These are phyloP conservation scores for Agaricus sinodeliciosus DNA, from an alignment of 768 basidiomycete species.

Conservation along the genomic window DNA sequence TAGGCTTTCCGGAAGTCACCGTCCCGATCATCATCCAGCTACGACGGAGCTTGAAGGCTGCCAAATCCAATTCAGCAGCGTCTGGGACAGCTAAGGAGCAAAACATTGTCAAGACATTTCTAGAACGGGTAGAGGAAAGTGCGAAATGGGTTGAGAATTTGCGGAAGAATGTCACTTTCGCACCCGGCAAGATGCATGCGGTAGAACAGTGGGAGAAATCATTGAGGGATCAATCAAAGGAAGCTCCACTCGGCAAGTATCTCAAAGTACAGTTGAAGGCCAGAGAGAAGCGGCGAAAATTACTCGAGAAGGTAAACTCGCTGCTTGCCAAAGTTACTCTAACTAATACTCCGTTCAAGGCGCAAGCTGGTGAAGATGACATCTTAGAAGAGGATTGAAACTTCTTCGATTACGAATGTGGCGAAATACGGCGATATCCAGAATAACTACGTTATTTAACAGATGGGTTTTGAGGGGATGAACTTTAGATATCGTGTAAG, in stretches of 20 bases:
- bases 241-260: slow-evolving; percentile 78
- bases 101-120: slow-evolving; percentile 59
- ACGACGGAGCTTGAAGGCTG: slow-evolving; percentile 65
- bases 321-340: background rate
- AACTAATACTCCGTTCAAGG: slow-evolving; percentile 32
- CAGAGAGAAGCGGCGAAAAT: slow-evolving; percentile 62
- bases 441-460: too few species aligned
- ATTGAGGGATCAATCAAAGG: slow-evolving; percentile 49
- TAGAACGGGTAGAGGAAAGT: slow-evolving; percentile 87
- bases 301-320: slow-evolving; percentile 64
- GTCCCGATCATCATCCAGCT: slow-evolving; percentile 73
- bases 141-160: slow-evolving; percentile 68
- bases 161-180: slow-evolving; percentile 65
- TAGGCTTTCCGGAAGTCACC: slow-evolving; percentile 90
- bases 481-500: too few species aligned
- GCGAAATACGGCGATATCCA: background rate
- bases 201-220: slow-evolving; percentile 70
- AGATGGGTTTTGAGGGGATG: too few species aligned
- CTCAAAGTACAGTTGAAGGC: slow-evolving; percentile 76
- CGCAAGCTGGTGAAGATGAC: slow-evolving; percentile 64
- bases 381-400: slow-evolving; percentile 45
- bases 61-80: slow-evolving; percentile 28
- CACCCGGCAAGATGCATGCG: slow-evolving; percentile 61
- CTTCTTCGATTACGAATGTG: background rate
- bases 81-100: slow-evolving; percentile 45